These are phyloP conservation scores for Pestalotiopsis sp. DNA, from an alignment of 2,329 filamentous ascomycete genomes.

Conservation along the genomic window DNA sequence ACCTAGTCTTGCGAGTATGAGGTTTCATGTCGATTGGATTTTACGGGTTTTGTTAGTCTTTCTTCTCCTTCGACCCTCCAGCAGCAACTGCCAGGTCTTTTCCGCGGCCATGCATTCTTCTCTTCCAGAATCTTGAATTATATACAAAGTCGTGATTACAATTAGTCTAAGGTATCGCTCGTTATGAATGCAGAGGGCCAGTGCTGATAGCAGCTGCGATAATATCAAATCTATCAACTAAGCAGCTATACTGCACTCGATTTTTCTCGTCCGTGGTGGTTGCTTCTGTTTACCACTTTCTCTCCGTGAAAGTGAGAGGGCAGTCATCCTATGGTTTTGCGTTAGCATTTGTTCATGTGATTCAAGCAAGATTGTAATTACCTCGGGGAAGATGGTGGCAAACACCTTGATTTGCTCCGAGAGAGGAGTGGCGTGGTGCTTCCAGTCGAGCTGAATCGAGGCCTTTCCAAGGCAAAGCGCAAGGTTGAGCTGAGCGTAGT, in stretches of 20 bases:
- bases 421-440: slow-evolving; percentile 78
- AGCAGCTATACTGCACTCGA: not conserved
- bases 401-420: slow-evolving; percentile 98
- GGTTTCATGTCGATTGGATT: not conserved
- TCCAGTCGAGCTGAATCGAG: slow-evolving; percentile 84
- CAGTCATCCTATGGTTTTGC: slow-evolving; percentile 70
- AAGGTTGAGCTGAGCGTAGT: slow-evolving; percentile 87
- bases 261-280: not conserved
- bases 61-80: not conserved
- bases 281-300: slow-evolving; percentile 44
- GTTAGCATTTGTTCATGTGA: slow-evolving; percentile 28
- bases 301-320: slow-evolving; percentile 71
- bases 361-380: slow-evolving; percentile 46
- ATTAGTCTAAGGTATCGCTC: slow-evolving; percentile 26
- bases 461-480: slow-evolving; percentile 91
- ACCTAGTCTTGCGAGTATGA: not conserved
- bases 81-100: not conserved
- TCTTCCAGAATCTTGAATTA: slow-evolving; percentile 6
- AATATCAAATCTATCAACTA: slow-evolving; percentile 1
- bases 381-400: slow-evolving; percentile 96
- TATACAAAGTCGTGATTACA: slow-evolving; percentile 27
- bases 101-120: not conserved
- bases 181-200: slow-evolving; percentile 8
- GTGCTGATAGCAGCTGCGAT: not conserved
- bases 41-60: not conserved